These are phyloP conservation scores for Aspergillus proliferans DNA, from an alignment of 2,329 filamentous ascomycete genomes.

Conservation along the genomic window DNA sequence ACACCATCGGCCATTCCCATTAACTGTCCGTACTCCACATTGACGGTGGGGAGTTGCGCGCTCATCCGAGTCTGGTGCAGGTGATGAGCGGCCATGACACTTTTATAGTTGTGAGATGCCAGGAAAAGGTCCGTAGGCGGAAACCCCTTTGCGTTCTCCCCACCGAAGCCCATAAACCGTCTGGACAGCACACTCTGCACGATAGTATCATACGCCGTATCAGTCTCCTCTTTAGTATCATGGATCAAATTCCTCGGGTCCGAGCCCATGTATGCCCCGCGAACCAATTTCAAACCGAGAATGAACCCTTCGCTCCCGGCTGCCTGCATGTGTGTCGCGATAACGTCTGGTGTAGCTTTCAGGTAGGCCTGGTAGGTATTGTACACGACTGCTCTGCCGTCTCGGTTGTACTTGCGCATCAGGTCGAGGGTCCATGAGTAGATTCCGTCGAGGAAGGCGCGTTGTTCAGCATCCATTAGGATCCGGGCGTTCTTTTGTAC, in stretches of 20 bases:
- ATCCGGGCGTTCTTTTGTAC: constrained; percentile 63
- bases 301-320: constrained; percentile 58
- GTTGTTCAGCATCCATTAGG: constrained; percentile 82
- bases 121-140: constrained; percentile 62
- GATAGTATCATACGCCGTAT: constrained; percentile 66
- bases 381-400: constrained; percentile 64
- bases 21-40: constrained; percentile 51
- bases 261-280: constrained; percentile 65
- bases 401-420: constrained; percentile 68
- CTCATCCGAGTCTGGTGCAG: constrained; percentile 43
- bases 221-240: constrained; percentile 65
- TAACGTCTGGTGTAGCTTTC: constrained; percentile 53
- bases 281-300: constrained; percentile 68
- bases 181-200: constrained; percentile 60
- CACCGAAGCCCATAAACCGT: constrained; percentile 21
- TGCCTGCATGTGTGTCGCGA: constrained; percentile 54
- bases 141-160: constrained; percentile 32
- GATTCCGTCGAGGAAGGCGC: constrained; percentile 69
- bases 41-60: constrained; percentile 37
- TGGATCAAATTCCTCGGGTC: constrained; percentile 66
- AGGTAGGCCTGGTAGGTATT: constrained; percentile 75
- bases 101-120: constrained; percentile 74
- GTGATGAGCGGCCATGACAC: constrained; percentile 52
- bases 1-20: constrained; percentile 59
- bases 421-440: constrained; percentile 74